phyloP scores from a whole-genome alignment of 2,329 filamentous ascomycete species.

The Daldinia sp. region DNA sequence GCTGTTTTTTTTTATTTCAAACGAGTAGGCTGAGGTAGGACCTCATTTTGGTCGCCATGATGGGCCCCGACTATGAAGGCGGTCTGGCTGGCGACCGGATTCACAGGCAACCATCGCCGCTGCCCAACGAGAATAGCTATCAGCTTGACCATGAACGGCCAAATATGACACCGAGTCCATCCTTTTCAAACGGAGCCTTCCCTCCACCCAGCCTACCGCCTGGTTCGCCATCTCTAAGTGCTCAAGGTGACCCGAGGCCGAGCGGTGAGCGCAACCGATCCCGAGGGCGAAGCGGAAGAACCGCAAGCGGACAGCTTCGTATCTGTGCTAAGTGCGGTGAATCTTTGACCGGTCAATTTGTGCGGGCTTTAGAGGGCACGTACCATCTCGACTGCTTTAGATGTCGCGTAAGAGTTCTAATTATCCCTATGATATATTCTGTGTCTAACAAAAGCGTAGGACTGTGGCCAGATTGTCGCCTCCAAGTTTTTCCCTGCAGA shows the following conservation, averaged over 20 bases:
- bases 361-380: constrained; percentile 89
- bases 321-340: constrained; percentile 89
- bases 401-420: constrained; percentile 75
- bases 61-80: constrained; percentile 49
- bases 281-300: constrained; percentile 61
- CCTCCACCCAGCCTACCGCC: constrained; percentile 45
- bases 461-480: constrained; percentile 95
- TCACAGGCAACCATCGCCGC: constrained; percentile 43
- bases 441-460: constrained; percentile 62
- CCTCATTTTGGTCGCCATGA: constrained; percentile 44
- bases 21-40: constrained; percentile 27
- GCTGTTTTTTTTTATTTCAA: constrained; percentile 20
- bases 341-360: constrained; percentile 91
- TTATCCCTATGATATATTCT: neutral
- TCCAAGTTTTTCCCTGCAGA: constrained; percentile 99
- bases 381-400: constrained; percentile 99
- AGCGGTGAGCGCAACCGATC: constrained; percentile 68
- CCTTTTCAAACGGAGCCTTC: constrained; percentile 44
- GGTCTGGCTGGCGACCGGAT: constrained; percentile 47
- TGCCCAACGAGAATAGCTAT: constrained; percentile 41
- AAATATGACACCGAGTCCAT: constrained; percentile 47
- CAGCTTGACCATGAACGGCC: constrained; percentile 47
- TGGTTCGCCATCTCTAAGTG: constrained; percentile 51
- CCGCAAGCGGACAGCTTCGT: constrained; percentile 67
- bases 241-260: constrained; percentile 56